Conservation (phyloP, 306 rosid species). For the Fragaria ananassa region DNA sequence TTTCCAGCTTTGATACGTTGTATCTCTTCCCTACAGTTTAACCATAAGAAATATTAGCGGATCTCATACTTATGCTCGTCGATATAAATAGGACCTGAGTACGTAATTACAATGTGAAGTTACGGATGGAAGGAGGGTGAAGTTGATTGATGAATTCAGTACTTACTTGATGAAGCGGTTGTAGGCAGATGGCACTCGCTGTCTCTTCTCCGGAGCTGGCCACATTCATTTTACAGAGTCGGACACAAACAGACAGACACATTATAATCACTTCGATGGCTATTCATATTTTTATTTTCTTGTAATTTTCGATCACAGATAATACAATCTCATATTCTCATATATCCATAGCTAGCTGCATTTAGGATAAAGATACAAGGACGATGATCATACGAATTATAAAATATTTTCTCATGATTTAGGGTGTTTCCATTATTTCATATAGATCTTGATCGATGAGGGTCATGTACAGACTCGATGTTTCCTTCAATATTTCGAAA, state of each 20-base stretch:
- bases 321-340: background rate
- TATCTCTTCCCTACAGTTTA: slow-evolving; percentile 74
- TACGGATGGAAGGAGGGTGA: background rate
- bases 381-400: background rate
- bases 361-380: background rate
- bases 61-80: background rate
- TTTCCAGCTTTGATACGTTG: slow-evolving; percentile 97
- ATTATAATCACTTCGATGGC: slow-evolving; percentile 38
- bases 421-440: background rate
- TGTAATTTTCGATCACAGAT: background rate
- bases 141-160: background rate
- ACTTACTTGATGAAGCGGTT: slow-evolving; percentile 98
- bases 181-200: slow-evolving; percentile 99
- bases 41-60: background rate
- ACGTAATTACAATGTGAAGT: background rate
- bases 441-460: background rate
- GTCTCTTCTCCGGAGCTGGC: slow-evolving; percentile 98
- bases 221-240: slow-evolving; percentile 32
- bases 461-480: background rate
- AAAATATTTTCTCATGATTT: background rate
- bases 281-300: background rate
- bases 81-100: background rate
- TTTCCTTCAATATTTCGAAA: background rate
- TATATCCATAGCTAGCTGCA: background rate
- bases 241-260: slow-evolving; percentile 33